Evolutionary conservation across 106 monocot genomes (phyloP), one percentile per base, ranked within the genome.

Genomic region (Phalaenopsis equestris): DNA sequence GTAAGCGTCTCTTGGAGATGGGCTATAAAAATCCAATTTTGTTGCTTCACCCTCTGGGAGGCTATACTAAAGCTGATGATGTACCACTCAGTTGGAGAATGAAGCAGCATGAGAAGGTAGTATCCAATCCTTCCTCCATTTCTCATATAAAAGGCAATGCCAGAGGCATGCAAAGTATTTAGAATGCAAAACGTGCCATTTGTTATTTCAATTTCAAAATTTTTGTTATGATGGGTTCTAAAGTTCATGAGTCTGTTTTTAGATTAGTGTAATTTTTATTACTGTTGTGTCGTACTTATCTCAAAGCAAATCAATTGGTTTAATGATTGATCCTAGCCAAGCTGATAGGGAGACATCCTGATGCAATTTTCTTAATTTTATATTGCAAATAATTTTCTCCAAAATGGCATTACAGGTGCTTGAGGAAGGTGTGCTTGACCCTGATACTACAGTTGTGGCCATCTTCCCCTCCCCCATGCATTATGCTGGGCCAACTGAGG

Each of bases 391-490:
- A 6, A 4, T 45, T 45, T 45, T 56, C n/a, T 3, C 58, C 8
- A 41, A 74, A 74, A 76, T 76, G 3, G 11, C 48, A 76, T 46
- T 76, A 12, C 61, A 96, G 96, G 96, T 96, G 45, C 90, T 96
- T 80, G 96, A 96, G 83, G 91, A 93, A 42, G 96, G 96, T 56
- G 91, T 96, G 70, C 86, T 96, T 21, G 82, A 96, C 76, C 96
- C 96, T 19, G 91, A 96, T 38, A 93, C 96, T 24, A 96, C 96
- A 19, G 93, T 96, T 12, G 87, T 96, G 72, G 88, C 96, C 55
- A 93, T 96, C 45, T 96, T 96, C 67, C 96, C 96, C 6, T 96
- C 96, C 47, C 96, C 96, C 12, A 96, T 96, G 96, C 96, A 90
- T 81, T 96, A 96, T 78, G 96, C 96, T 0, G 96, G 96, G 4